These are phyloP conservation scores for Phialophora macrospora DNA, from an alignment of 2,329 filamentous ascomycete genomes.

Conservation along the genomic window DNA sequence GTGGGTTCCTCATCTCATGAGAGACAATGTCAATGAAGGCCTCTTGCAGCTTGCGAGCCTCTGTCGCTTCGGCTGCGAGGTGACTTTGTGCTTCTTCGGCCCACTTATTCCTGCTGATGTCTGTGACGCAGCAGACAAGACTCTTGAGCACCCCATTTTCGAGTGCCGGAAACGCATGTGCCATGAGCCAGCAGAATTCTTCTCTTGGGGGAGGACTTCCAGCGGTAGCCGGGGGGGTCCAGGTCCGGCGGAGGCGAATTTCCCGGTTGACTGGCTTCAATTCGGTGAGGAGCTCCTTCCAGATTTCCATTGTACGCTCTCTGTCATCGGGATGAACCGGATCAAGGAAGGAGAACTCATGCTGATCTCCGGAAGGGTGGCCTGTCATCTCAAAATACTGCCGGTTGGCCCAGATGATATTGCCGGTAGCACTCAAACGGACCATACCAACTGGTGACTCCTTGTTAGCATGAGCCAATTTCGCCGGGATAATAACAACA, in stretches of 20 bases:
- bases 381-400: too few relatives aligned
- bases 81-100: constrained; percentile 51
- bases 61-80: constrained; percentile 29
- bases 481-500: too few relatives aligned
- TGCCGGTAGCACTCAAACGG: too few relatives aligned
- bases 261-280: constrained; percentile 18
- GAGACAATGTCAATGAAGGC: constrained; percentile 76
- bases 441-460: too few relatives aligned
- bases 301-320: too few relatives aligned
- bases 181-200: constrained; percentile 32
- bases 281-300: neutral
- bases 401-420: too few relatives aligned
- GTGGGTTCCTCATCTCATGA: constrained; percentile 62
- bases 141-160: constrained; percentile 40
- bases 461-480: too few relatives aligned
- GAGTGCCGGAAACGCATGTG: constrained; percentile 28
- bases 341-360: too few relatives aligned
- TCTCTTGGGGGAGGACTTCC: constrained; percentile 23
- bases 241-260: constrained; percentile 30
- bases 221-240: constrained; percentile 29
- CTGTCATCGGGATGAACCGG: too few relatives aligned
- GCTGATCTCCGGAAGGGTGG: too few relatives aligned
- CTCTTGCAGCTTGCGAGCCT: constrained; percentile 59
- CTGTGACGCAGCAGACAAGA: constrained; percentile 49
- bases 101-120: constrained; percentile 41